phyloP scores from a whole-genome alignment of 805 yeast species.

The Metschnikowia proteae region DNA sequence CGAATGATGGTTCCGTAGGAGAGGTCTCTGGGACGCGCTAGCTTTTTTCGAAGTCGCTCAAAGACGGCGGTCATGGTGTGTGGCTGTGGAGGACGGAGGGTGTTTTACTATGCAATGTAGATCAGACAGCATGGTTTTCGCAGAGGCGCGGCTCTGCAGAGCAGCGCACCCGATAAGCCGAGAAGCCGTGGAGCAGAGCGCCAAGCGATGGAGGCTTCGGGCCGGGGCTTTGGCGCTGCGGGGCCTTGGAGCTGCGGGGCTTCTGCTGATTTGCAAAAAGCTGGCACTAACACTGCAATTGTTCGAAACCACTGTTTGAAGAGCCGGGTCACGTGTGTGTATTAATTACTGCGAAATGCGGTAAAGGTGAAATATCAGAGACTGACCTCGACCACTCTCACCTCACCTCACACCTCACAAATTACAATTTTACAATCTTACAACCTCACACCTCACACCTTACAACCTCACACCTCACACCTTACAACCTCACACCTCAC shows the following conservation, averaged over 20 bases:
- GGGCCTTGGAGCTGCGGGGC: no score
- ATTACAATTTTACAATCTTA: no score
- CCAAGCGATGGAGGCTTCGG: no score
- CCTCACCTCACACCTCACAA: no score
- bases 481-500: no score
- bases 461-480: no score
- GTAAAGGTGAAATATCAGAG: not conserved
- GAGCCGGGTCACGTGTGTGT: not conserved
- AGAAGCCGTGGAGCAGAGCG: not conserved
- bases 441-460: no score
- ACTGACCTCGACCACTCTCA: not conserved
- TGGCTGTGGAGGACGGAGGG: not conserved
- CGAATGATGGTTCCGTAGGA: slow-evolving; percentile 21
- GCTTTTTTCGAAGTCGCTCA: slow-evolving; percentile 2
- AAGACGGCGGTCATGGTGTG: not conserved
- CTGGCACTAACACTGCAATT: no score
- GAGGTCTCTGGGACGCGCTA: not conserved
- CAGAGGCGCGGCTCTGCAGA: not conserved
- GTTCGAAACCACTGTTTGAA: no score
- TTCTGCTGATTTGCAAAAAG: no score
- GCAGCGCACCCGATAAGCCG: not conserved
- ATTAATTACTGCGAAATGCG: slow-evolving; percentile 1
- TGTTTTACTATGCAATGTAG: not conserved
- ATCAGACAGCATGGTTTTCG: not conserved
- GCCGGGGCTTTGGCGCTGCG: no score